phyloP scores from a whole-genome alignment of 2,329 filamentous ascomycete genomes.

The Colletotrichum sansevieriae region DNA sequence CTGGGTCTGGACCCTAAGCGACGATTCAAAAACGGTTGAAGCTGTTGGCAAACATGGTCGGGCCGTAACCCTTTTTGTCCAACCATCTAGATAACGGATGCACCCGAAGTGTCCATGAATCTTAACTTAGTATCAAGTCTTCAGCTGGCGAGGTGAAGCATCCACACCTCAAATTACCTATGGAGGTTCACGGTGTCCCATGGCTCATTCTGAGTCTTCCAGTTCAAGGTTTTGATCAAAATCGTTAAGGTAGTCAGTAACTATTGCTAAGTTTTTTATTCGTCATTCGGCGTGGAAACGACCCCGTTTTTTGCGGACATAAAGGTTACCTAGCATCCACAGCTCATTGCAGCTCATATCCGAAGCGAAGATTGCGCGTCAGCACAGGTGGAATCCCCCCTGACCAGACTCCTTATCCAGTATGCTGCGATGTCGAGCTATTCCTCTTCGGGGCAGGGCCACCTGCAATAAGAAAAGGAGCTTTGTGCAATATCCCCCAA shows the following conservation, averaged over 20 bases:
- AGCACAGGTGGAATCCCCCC: conserved; percentile 34
- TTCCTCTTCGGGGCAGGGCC: not conserved
- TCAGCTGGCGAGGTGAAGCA: conserved; percentile 8
- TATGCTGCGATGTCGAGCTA: conserved; percentile 1
- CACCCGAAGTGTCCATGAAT: not conserved
- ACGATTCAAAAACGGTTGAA: not conserved
- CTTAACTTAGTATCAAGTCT: not conserved
- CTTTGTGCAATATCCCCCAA: conserved; percentile 3
- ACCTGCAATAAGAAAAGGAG: conserved; percentile 8
- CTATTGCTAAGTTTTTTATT: no score
- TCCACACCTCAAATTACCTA: conserved; percentile 11
- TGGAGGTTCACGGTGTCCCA: no score
- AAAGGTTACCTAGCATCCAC: not conserved
- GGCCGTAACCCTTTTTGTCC: not conserved
- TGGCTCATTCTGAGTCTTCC: no score
- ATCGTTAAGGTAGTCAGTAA: no score
- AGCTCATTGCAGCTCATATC: conserved; percentile 29
- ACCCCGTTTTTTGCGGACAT: no score
- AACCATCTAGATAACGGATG: not conserved
- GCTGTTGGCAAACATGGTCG: not conserved
- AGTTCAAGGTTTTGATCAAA: no score
- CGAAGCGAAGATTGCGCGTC: conserved; percentile 27
- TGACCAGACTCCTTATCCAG: conserved; percentile 3
- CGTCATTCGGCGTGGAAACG: no score
- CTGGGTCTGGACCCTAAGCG: conserved; percentile 5